Percentiles rank a stretch among this genome's conserved stretches.
Evolutionary conservation across 2,329 filamentous ascomycete genomes (phyloP).

Genomic region (Colletotrichum theobromicola): DNA sequence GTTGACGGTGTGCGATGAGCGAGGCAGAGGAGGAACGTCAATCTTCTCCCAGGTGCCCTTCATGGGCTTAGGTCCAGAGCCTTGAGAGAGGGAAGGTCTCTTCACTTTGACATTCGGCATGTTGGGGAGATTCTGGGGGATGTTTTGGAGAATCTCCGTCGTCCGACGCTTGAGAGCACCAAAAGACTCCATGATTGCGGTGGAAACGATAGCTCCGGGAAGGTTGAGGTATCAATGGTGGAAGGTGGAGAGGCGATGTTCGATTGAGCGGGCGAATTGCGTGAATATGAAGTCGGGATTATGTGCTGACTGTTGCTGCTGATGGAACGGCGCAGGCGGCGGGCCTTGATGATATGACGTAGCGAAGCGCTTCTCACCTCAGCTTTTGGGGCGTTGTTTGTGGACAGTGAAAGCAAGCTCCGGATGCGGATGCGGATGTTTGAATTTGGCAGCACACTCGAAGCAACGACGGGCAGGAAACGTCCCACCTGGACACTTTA

Average conservation of each 20-base stretch:
- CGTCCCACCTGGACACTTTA: not conserved
- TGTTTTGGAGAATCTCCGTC: constrained; percentile 55
- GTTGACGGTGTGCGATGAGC: constrained; percentile 77
- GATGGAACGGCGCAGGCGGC: not conserved
- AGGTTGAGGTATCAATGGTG: not conserved
- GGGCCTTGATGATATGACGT: constrained; percentile 15
- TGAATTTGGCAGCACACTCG: no score
- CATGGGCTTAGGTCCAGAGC: constrained; percentile 35
- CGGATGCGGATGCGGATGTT: no score
- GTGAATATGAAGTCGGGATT: constrained; percentile 9
- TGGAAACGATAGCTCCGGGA: not conserved
- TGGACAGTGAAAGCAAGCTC: not conserved
- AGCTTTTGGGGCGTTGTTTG: not conserved
- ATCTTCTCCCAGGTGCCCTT: constrained; percentile 68
- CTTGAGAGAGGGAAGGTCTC: constrained; percentile 21
- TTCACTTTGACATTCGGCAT: constrained; percentile 30
- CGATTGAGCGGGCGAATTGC: not conserved
- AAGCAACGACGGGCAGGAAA: not conserved
- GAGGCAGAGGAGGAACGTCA: constrained; percentile 60
- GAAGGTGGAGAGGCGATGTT: not conserved
- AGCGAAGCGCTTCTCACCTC: constrained; percentile 11
- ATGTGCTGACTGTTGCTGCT: constrained; percentile 12
- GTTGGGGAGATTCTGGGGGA: constrained; percentile 50
- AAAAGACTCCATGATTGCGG: constrained; percentile 55
- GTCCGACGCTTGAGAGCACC: constrained; percentile 59